These are phyloP conservation scores for Corylus americana DNA, from an alignment of 306 rosid genomes.

Conservation along the genomic window DNA sequence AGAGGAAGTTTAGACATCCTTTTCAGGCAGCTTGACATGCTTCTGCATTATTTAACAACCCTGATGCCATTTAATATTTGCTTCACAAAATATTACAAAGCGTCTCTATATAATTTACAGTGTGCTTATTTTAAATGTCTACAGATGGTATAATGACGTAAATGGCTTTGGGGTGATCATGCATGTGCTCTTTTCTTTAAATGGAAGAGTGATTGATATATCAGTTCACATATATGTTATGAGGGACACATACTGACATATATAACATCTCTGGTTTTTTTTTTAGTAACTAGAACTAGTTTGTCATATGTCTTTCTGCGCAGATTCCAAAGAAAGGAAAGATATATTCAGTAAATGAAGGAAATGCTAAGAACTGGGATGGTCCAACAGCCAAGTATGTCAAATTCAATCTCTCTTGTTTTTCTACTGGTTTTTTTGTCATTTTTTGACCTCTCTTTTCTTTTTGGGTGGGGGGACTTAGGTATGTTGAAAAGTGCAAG, in stretches of 20 bases:
- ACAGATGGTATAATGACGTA: background rate
- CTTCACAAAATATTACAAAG: background rate
- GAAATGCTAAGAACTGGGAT: conserved; percentile 98
- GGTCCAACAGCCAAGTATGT: conserved; percentile 75
- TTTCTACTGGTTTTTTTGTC: conserved; percentile 8
- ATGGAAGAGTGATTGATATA: background rate
- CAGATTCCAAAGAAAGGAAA: conserved; percentile 91
- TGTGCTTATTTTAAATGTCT: background rate
- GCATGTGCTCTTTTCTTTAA: background rate
- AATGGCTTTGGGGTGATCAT: background rate
- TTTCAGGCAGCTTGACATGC: background rate
- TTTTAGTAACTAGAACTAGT: conserved; percentile 1
- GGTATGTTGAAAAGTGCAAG: conserved; percentile 89
- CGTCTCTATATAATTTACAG: background rate
- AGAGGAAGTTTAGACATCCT: too few species aligned
- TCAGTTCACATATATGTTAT: background rate
- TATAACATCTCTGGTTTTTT: background rate
- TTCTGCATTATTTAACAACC: background rate
- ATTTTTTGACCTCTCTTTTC: conserved; percentile 24
- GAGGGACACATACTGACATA: background rate
- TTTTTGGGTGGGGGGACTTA: conserved; percentile 22
- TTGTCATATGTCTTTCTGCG: conserved; percentile 22
- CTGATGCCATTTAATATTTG: background rate
- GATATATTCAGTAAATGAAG: conserved; percentile 97
- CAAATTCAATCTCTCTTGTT: conserved; percentile 17